A percentile compares a stretch with the other conserved stretches of the same genome.
Evolutionary conservation across 108 stramenopile species (phyloP).

Genomic region (Pseudonitzschia pungens): DNA sequence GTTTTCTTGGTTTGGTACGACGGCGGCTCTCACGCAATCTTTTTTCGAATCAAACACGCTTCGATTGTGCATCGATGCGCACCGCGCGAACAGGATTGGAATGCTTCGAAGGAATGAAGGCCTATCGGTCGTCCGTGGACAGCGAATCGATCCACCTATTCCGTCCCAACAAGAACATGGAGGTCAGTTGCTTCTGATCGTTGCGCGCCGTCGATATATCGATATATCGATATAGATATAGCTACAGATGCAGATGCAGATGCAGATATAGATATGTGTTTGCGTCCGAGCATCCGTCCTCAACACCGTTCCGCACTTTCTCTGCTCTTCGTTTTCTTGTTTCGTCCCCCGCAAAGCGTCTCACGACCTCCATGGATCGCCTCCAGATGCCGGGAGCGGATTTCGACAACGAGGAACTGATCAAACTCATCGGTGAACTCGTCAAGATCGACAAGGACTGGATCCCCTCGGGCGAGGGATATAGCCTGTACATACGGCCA

Average conservation of each 20-base stretch:
- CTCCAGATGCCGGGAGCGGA: conserved; percentile 81
- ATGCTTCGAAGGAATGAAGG: conserved; percentile 96
- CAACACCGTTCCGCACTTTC: not conserved
- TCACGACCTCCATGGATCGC: conserved; percentile 77
- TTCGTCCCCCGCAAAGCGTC: conserved; percentile 28
- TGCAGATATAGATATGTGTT: too few relatives aligned
- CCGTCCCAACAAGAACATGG: conserved; percentile 91
- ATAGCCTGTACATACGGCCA: conserved; percentile 95
- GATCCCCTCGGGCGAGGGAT: conserved; percentile 95
- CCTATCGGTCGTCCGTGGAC: conserved; percentile 61
- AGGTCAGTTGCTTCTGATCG: too few relatives aligned
- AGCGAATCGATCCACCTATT: conserved; percentile 70
- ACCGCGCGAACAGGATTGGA: conserved; percentile 44
- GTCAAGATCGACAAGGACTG: conserved; percentile 82
- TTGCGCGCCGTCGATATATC: too few relatives aligned
- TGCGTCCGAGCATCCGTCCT: too few relatives aligned
- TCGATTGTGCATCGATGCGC: too few relatives aligned
- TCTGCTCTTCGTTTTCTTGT: not conserved
- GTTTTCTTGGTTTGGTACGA: not conserved
- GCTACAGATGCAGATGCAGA: too few relatives aligned
- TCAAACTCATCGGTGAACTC: conserved; percentile 75
- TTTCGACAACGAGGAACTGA: conserved; percentile 71
- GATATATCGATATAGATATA: too few relatives aligned
- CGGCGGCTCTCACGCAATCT: not conserved
- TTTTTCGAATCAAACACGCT: conserved; percentile 7